Evolutionary conservation across 352 stramenopile genomes (phyloP), one percentile per base, ranked within the genome.

Genomic region (Achlya hypogyna): DNA sequence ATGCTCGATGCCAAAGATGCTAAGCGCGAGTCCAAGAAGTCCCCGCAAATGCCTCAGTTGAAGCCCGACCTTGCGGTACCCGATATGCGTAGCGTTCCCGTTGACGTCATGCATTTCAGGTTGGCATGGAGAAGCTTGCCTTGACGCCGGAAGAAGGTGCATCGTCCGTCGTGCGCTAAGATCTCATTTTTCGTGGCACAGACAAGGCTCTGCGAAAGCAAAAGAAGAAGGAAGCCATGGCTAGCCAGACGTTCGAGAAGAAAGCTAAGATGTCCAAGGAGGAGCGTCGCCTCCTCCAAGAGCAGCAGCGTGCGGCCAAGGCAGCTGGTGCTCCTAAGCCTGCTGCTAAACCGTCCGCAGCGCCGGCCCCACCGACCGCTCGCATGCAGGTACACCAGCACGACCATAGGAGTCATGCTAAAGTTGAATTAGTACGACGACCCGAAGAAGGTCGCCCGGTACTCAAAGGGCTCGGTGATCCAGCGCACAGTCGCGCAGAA

Each of bases 251-350:
- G 12, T 70, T 65, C 27, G 53, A 64, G 25, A 70, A 70, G 28
- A 70, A 70, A 25, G n/a, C 63, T 6, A 97, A 98, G 74, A 71
- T 97, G 29, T 88, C 70, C 63, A 98, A 98, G 71, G 88, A 91
- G 25, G 91, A 98, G 74, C 86, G 95, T 52, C 83, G 93, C 8
- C 91, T 85, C 0, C 73, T 97, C 45, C 95, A 98, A 70, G 93
- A 98, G 70, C 78, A 88, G 53, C 91, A 96, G 73, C 77, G 92
- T 62, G 81, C 86, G 28, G 78, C 83, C 51, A 97, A 96, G 67
- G 80, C 87, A 29, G 75, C 73, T 25, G 71, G 53, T 0, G 29
- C 28, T 12, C 67, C 47, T 56, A 72, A 49, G 28, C 22, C 65
- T 32, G 42, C 58, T n/a, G 5, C n/a, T 14, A 76, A 76, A 29